Evolutionary conservation across 495 filamentous ascomycete species (phyloP).

Genomic region (Podospora fimiseda): DNA sequence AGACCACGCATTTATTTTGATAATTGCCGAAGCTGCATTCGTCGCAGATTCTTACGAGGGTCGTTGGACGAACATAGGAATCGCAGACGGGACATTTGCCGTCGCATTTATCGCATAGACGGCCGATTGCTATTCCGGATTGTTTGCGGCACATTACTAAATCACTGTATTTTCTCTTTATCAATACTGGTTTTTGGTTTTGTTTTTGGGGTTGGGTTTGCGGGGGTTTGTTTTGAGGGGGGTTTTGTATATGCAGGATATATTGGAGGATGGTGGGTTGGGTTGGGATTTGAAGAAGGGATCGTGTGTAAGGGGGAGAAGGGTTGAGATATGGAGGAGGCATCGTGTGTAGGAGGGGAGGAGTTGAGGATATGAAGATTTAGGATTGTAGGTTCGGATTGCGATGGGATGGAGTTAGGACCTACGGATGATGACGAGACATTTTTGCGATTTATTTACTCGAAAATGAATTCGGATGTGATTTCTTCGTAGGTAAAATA

Average conservation of each 20-base stretch:
- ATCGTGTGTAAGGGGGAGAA: neutral
- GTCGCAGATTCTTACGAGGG: slow-evolving; percentile 95
- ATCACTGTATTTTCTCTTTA: no score
- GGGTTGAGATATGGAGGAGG: neutral
- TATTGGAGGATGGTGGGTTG: neutral
- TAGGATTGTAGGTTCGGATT: neutral
- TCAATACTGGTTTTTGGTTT: no score
- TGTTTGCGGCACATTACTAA: slow-evolving; percentile 99
- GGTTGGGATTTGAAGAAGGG: neutral
- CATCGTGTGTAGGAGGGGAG: no score
- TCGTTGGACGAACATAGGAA: slow-evolving; percentile 96
- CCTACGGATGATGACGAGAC: slow-evolving; percentile 37
- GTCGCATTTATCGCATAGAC: slow-evolving; percentile 99
- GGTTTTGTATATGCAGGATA: neutral
- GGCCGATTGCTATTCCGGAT: slow-evolving; percentile 94
- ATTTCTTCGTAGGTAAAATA: no score
- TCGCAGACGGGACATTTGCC: slow-evolving; percentile 99
- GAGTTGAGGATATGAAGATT: no score
- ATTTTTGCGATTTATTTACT: slow-evolving; percentile 13
- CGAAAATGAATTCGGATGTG: neutral
- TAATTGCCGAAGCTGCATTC: slow-evolving; percentile 99
- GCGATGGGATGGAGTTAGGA: neutral
- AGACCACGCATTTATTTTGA: slow-evolving; percentile 99
- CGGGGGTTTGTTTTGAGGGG: slow-evolving; percentile 19
- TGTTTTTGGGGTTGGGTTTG: no score